These are phyloP conservation scores for Cercospora zeae-maydis DNA, from an alignment of 2,329 filamentous ascomycete species.

Conservation along the genomic window DNA sequence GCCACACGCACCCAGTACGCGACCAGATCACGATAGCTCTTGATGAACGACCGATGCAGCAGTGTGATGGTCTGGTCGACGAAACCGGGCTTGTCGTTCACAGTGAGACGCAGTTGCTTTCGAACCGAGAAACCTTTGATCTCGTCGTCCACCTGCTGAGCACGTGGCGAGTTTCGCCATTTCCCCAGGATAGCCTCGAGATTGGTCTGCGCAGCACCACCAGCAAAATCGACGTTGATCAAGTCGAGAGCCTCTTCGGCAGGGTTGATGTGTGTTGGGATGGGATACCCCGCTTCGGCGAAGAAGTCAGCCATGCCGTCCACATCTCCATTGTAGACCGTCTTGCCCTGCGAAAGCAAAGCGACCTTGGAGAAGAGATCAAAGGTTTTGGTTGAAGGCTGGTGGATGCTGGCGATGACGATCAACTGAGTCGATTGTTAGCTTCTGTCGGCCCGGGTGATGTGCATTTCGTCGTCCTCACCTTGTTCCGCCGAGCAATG, in stretches of 20 bases:
- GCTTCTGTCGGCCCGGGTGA: background rate
- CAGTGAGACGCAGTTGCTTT: constrained; percentile 8
- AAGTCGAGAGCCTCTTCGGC: constrained; percentile 73
- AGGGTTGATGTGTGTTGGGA: constrained; percentile 68
- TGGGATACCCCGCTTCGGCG: constrained; percentile 51
- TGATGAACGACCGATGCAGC: constrained; percentile 73
- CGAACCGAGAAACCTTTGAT: constrained; percentile 14
- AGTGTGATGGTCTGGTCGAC: constrained; percentile 49
- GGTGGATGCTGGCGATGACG: constrained; percentile 75
- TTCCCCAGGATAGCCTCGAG: constrained; percentile 50
- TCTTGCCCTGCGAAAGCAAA: constrained; percentile 64
- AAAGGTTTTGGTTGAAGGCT: constrained; percentile 74
- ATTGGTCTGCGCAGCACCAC: constrained; percentile 39
- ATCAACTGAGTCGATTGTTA: constrained; percentile 52
- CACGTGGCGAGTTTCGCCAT: constrained; percentile 49
- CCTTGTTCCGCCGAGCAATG: constrained; percentile 61
- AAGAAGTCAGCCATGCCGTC: constrained; percentile 57
- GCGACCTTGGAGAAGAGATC: constrained; percentile 72
- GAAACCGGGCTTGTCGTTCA: constrained; percentile 10
- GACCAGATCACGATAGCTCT: constrained; percentile 74
- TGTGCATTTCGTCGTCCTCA: constrained; percentile 32
- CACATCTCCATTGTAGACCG: constrained; percentile 67
- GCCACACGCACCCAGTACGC: constrained; percentile 74
- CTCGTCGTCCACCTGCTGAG: constrained; percentile 14
- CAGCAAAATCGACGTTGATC: constrained; percentile 68